Conservation (phyloP, 1,139 yeast genomes). For the Saccharomyces hybrid region DNA sequence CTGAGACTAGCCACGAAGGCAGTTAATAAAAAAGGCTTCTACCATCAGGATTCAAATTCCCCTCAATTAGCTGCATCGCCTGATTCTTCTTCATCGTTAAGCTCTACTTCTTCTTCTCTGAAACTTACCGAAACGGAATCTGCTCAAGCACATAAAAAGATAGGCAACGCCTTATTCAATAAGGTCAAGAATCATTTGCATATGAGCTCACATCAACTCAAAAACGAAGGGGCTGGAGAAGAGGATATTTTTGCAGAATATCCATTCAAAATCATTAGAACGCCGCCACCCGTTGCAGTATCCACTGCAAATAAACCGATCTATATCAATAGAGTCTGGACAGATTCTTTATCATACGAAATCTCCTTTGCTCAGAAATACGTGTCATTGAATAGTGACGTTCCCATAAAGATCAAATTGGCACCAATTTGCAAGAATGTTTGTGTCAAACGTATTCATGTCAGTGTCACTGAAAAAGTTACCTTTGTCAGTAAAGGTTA, state of each 20-base stretch:
- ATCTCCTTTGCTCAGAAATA: slow-evolving; percentile 72
- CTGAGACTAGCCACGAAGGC: slow-evolving; percentile 22
- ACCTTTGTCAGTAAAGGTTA: slow-evolving; percentile 58
- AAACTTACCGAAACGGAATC: slow-evolving; percentile 9
- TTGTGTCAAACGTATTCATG: slow-evolving; percentile 60
- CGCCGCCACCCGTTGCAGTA: slow-evolving; percentile 72
- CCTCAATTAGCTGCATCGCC: background rate
- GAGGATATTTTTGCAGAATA: slow-evolving; percentile 16
- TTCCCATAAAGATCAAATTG: slow-evolving; percentile 57
- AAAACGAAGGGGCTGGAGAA: slow-evolving; percentile 7
- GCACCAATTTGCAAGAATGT: slow-evolving; percentile 68
- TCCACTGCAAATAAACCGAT: slow-evolving; percentile 76
- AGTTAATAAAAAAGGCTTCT: background rate
- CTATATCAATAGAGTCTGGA: slow-evolving; percentile 79
- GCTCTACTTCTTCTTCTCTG: slow-evolving; percentile 1
- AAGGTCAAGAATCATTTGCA: slow-evolving; percentile 23
- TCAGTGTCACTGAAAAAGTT: slow-evolving; percentile 66
- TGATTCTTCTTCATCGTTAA: background rate
- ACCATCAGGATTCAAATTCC: background rate
- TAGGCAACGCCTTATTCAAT: slow-evolving; percentile 15
- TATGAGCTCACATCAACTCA: slow-evolving; percentile 6
- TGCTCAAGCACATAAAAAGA: slow-evolving; percentile 7
- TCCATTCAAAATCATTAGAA: slow-evolving; percentile 43
- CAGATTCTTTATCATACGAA: slow-evolving; percentile 69
- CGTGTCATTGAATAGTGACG: slow-evolving; percentile 60